Evolutionary conservation across 2,329 filamentous ascomycete species (phyloP).

Genomic region (Colletotrichum falcatum): DNA sequence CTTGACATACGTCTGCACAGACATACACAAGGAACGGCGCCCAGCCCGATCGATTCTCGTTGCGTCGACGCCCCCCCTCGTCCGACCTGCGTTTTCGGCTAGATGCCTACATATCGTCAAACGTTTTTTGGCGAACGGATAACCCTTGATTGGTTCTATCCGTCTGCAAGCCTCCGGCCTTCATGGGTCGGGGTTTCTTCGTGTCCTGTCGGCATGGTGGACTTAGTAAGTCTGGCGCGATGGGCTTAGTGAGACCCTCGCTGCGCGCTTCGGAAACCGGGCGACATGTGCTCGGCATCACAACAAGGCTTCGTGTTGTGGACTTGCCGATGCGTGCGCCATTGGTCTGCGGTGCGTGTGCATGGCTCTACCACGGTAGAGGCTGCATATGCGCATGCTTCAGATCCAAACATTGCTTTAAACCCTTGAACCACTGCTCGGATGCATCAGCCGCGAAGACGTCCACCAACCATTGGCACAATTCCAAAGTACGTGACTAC

Average conservation of each 20-base stretch:
- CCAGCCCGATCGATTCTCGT: background rate
- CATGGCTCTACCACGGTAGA: background rate
- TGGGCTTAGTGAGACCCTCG: background rate
- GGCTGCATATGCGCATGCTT: background rate
- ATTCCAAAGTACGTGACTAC: background rate
- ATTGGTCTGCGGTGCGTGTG: background rate
- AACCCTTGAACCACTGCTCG: accelerated
- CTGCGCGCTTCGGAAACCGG: too few relatives aligned
- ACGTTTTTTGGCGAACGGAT: background rate
- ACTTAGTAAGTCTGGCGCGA: background rate
- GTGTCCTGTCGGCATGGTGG: background rate
- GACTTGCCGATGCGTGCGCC: background rate
- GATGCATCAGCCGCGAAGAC: background rate
- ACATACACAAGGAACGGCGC: background rate
- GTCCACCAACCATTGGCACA: background rate
- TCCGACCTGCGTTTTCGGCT: background rate
- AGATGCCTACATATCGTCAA: background rate
- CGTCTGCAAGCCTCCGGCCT: accelerated
- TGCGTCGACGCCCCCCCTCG: background rate
- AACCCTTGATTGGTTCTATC: too few relatives aligned
- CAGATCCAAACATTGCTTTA: background rate
- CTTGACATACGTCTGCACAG: conserved; percentile 2
- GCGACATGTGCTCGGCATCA: background rate
- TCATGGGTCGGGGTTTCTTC: background rate
- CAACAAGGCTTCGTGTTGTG: background rate